These are phyloP conservation scores for Epichloe baconii DNA, from an alignment of 2,329 filamentous ascomycete species.

Conservation along the genomic window DNA sequence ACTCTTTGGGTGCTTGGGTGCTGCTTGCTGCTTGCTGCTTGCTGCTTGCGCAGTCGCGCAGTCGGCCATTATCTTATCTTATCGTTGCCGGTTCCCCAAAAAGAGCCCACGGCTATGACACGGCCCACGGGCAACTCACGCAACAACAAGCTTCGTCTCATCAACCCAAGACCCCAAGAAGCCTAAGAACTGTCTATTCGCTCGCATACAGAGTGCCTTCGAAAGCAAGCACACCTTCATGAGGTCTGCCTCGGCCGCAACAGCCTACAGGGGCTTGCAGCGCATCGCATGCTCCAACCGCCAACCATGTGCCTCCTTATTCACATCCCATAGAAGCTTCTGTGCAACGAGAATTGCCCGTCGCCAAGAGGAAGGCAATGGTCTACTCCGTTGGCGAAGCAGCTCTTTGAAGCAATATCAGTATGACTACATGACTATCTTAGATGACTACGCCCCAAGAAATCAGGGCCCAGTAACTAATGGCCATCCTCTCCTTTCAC, in stretches of 20 bases:
- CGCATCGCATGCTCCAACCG: background rate
- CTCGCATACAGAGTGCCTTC: too few relatives aligned
- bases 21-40: background rate
- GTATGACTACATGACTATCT: slow-evolving; percentile 31
- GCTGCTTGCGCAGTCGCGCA: background rate
- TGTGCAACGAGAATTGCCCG: background rate
- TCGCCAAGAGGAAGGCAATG: slow-evolving; percentile 46
- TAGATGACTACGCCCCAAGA: background rate
- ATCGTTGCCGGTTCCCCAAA: background rate
- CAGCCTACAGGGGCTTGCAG: background rate
- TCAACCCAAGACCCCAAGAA: background rate
- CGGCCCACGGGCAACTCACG: background rate
- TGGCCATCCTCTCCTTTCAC: background rate
- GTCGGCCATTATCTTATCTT: background rate
- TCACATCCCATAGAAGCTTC: background rate
- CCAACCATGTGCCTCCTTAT: background rate
- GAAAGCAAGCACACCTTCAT: background rate
- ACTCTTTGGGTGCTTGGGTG: background rate
- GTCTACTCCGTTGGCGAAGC: slow-evolving; percentile 86
- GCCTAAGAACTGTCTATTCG: too few relatives aligned
- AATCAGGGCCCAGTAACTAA: background rate
- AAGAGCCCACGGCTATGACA: background rate
- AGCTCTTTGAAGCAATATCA: slow-evolving; percentile 73
- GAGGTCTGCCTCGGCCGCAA: background rate
- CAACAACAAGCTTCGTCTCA: background rate